Evolutionary conservation across 768 basidiomycete species (phyloP).

Genomic region (Tylopilus subfusipes): DNA sequence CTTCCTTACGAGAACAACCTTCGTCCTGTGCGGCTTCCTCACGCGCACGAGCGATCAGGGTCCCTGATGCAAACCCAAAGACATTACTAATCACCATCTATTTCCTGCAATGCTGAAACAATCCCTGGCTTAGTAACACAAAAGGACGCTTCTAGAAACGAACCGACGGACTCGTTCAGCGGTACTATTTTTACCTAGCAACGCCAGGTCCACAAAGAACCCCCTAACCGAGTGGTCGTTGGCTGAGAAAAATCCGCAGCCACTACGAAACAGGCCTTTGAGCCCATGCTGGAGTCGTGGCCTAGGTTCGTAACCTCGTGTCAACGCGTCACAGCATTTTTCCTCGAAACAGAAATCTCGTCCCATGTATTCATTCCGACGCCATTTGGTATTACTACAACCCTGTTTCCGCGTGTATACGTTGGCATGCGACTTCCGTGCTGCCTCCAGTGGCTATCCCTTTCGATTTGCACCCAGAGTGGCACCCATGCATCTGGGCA

Average conservation of each 20-base stretch:
- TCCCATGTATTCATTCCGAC: conserved; percentile 14
- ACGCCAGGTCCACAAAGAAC: neutral
- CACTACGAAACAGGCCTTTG: neutral
- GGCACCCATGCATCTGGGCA: neutral
- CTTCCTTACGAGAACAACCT: conserved; percentile 11
- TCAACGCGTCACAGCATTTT: conserved; percentile 18
- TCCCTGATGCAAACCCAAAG: neutral
- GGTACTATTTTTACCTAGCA: conserved; percentile 3
- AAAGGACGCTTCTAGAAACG: conserved; percentile 6
- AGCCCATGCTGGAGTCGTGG: neutral
- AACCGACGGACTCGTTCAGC: conserved; percentile 1
- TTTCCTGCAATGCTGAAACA: conserved; percentile 1
- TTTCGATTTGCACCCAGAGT: neutral
- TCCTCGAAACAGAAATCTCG: conserved; percentile 11
- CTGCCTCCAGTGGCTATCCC: conserved; percentile 5
- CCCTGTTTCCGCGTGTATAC: conserved; percentile 23
- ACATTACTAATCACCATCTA: conserved; percentile 1
- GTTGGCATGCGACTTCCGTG: conserved; percentile 19
- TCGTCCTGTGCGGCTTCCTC: conserved; percentile 3
- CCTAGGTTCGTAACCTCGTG: conserved; percentile 19
- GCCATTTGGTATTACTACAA: conserved; percentile 15
- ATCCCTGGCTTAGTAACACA: neutral
- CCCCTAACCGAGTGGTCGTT: neutral
- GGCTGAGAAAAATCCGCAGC: neutral
- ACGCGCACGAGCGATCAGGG: conserved; percentile 20